Base-by-base conservation (phyloP, 2,329 filamentous ascomycete genomes). In the Epichloe bromicola region DNA sequence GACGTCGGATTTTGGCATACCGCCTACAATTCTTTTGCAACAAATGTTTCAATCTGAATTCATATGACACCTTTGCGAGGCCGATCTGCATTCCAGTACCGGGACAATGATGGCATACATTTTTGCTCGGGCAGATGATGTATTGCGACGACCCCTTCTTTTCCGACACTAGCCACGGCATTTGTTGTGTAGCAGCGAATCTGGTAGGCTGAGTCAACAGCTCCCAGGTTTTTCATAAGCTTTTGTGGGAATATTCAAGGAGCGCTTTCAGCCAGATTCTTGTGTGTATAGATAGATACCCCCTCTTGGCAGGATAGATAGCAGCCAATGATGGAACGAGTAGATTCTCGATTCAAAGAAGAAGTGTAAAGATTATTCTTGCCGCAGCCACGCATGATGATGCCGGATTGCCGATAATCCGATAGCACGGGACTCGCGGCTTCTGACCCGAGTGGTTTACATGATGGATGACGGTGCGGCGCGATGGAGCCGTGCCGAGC, bases 401-500 rank as follows among this genome's bases (percentile, higher is more conserved):
- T 10, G 1, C 26, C 26, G 26, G 3, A 30, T 10, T 30, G 26
- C 1, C 26, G 26, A 11, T 10, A 1, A 3, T 8, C 1, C 26
- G 26, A 11, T 10, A 1, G 3, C 26, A 30, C 26, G 26, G 26
- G 8, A 10, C 26, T 11, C 8, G 26, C 26, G 14, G 34, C 11
- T 15, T 41, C 5, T 34, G 19, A 15, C 30, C 10, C n/a, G 40
- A 19, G 40, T 11, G n/a, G 30, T 53, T 56, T 55, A 49, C 59
- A 58, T 60, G 54, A 60, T 60, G 53, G 60, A 61, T 55, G 55
- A 52, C 51, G 51, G 30, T 23, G 41, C 34, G 47, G 20, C 37
- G 51, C 37, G 37, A 11, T 11, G 33, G 5, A 45, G 37, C 38
- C 20, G 34, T 53, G 45, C 43, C 43, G 43, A 42, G n/a, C 5